phyloP scores from a whole-genome alignment of 208 protist species.

The Zelonia costaricensis region DNA sequence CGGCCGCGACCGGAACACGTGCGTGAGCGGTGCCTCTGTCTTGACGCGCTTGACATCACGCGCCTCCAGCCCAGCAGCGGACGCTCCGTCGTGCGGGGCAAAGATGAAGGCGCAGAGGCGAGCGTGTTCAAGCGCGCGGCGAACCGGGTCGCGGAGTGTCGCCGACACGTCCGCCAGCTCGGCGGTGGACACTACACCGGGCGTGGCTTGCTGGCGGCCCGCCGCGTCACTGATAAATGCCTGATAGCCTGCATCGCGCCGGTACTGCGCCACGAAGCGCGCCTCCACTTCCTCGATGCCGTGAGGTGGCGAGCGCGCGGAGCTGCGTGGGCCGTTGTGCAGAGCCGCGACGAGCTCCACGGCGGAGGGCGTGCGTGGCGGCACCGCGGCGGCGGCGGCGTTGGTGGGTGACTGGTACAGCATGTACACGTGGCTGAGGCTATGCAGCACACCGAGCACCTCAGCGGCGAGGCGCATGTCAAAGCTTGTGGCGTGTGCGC shows the following conservation, averaged over 20 bases:
- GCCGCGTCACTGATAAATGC: no score
- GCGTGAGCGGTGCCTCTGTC: no score
- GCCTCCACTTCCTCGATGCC: no score
- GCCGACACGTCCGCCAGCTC: background rate
- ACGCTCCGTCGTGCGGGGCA: background rate
- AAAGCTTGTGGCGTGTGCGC: constrained; percentile 4
- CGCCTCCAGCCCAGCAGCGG: no score
- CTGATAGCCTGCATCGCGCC: background rate
- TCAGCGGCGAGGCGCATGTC: constrained; percentile 18
- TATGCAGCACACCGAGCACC: constrained; percentile 23
- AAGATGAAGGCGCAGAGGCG: constrained; percentile 17
- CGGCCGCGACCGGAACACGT: no score
- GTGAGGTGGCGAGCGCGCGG: no score
- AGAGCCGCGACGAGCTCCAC: background rate
- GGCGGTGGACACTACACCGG: no score
- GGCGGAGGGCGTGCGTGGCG: background rate
- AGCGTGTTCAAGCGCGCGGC: constrained; percentile 12
- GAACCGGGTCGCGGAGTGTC: constrained; percentile 1
- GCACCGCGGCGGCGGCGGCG: background rate
- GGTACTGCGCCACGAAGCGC: background rate
- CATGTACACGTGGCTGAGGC: constrained; percentile 20
- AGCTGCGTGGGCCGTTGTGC: background rate
- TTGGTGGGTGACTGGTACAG: constrained; percentile 6
- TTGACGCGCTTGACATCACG: no score
- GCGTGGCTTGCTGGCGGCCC: no score